phyloP scores from a whole-genome alignment of 345 rosid genomes.

The Corchorus olitorius region DNA sequence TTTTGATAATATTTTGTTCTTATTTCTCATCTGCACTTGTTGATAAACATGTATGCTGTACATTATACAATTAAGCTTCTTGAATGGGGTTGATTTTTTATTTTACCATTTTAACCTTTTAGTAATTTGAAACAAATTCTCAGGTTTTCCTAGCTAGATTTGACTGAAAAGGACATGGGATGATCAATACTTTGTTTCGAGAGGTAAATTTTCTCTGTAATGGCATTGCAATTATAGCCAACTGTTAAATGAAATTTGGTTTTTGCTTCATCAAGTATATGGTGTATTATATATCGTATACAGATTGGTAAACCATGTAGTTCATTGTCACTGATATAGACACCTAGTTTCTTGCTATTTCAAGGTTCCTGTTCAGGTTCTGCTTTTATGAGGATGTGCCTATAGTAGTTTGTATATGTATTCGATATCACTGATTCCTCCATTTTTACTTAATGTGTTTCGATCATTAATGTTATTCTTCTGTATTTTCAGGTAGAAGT shows the following conservation, averaged over 20 bases:
- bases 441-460: background rate
- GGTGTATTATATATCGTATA: background rate
- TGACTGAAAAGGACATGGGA: slow-evolving; percentile 78
- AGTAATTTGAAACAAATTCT: slow-evolving; percentile 23
- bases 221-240: background rate
- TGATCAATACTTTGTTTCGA: slow-evolving; percentile 71
- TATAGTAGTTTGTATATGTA: background rate
- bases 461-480: background rate
- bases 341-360: background rate
- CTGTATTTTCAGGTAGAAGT: background rate
- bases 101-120: background rate
- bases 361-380: background rate
- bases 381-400: slow-evolving; percentile 12
- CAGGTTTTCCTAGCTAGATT: slow-evolving; percentile 92
- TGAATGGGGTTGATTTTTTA: background rate
- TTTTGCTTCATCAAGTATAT: background rate
- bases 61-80: background rate
- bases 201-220: slow-evolving; percentile 55
- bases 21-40: slow-evolving; percentile 5
- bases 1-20: background rate
- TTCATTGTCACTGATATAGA: background rate
- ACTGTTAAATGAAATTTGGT: background rate
- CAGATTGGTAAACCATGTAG: background rate
- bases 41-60: slow-evolving; percentile 11
- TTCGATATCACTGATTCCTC: background rate